Percentiles rank a stretch among this genome's conserved stretches.
phyloP scores from a whole-genome alignment of 1,139 yeast genomes.

The Zygosaccharomyces sapae region DNA sequence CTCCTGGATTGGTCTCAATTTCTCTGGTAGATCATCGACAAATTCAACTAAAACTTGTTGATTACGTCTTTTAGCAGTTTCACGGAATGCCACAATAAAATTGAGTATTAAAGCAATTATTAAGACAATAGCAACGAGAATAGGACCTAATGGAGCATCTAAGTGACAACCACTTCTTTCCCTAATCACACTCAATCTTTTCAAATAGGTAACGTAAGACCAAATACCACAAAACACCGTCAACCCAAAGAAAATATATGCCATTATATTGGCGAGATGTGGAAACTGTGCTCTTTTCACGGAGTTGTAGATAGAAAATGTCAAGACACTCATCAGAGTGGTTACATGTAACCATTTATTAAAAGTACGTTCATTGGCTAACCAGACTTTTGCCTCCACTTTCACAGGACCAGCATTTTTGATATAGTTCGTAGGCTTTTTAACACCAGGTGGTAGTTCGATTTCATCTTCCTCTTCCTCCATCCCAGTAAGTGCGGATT shows the following conservation, averaged over 20 bases:
- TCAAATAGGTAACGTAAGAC: constrained; percentile 79
- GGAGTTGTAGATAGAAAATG: constrained; percentile 78
- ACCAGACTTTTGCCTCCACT: constrained; percentile 97
- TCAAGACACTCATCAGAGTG: constrained; percentile 78
- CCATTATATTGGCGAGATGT: constrained; percentile 55
- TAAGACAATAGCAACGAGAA: constrained; percentile 69
- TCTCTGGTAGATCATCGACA: constrained; percentile 25
- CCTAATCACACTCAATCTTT: constrained; percentile 67
- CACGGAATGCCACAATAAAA: constrained; percentile 63
- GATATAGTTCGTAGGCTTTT: constrained; percentile 70
- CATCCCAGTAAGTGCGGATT: constrained; percentile 46
- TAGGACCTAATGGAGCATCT: constrained; percentile 86
- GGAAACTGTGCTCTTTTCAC: constrained; percentile 62
- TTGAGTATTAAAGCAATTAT: constrained; percentile 64
- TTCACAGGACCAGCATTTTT: constrained; percentile 89
- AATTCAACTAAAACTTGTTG: constrained; percentile 14
- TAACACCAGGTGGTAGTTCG: constrained; percentile 82
- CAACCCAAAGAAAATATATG: constrained; percentile 73
- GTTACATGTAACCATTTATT: constrained; percentile 93
- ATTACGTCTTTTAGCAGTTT: constrained; percentile 29
- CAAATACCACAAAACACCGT: constrained; percentile 81
- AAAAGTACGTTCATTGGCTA: constrained; percentile 96
- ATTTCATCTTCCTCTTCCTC: constrained; percentile 90
- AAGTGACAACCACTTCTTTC: constrained; percentile 82
- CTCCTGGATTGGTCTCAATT: constrained; percentile 30